Conservation (phyloP, 352 stramenopile genomes). For the Pythium brachiatum region DNA sequence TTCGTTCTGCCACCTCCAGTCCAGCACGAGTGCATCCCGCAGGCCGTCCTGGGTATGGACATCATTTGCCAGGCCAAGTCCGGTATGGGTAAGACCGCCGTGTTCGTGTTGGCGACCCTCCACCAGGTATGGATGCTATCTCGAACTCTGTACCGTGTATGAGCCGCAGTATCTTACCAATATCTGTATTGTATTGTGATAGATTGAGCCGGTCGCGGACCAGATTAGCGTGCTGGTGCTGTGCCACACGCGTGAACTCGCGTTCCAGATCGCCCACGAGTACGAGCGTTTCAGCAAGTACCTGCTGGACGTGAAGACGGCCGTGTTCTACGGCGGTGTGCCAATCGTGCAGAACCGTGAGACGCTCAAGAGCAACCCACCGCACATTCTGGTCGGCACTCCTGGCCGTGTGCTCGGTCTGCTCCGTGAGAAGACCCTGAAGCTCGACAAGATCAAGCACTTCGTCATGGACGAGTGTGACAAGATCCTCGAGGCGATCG, state of each 20-base stretch:
- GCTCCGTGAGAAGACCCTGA: constrained; percentile 94
- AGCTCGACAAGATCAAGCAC: constrained; percentile 99
- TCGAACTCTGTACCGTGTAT: not conserved
- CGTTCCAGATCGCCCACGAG: constrained; percentile 99
- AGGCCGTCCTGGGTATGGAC: constrained; percentile 99
- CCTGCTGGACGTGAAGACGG: constrained; percentile 95
- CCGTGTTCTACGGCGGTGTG: constrained; percentile 97
- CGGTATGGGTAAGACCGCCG: constrained; percentile 99
- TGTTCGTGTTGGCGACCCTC: constrained; percentile 99
- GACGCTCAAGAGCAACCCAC: constrained; percentile 95
- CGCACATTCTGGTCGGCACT: constrained; percentile 98
- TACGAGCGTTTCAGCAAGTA: constrained; percentile 99
- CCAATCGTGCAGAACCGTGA: constrained; percentile 95
- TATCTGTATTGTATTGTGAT: not conserved
- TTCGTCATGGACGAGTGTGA: constrained; percentile 99
- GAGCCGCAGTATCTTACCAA: not conserved
- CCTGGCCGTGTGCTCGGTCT: constrained; percentile 93
- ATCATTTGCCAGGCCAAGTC: constrained; percentile 99
- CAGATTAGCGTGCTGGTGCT: constrained; percentile 98
- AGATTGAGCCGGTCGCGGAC: constrained; percentile 87
- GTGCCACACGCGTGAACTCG: constrained; percentile 99
- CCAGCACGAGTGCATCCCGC: constrained; percentile 99
- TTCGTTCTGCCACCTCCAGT: constrained; percentile 46
- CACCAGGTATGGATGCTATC: constrained; percentile 88
- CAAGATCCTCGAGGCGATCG: constrained; percentile 98